Evolutionary conservation across 192 early-diverging fungal genomes (phyloP), one percentile per base, ranked within the genome.

Genomic region (Coemansia sp.): DNA sequence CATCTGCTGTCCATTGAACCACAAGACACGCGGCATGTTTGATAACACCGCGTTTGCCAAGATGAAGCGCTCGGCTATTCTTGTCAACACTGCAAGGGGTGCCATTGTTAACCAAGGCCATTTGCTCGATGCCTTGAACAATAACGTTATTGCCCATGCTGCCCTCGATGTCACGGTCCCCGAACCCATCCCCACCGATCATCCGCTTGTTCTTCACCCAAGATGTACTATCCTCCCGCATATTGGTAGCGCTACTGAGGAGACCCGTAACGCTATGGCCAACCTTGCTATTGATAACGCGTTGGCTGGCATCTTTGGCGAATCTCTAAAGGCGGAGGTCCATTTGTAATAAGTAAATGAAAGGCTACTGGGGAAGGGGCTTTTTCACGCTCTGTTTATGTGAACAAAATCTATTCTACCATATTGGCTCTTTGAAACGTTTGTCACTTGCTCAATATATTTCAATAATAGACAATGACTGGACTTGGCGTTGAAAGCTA

Each of bases 121-220:
- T 64, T 68, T 93, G 67, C 80, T 89, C 19, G 70, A 70, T 5
- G 93, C 93, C 9, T 71, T 96, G 53, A 74, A 86, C 37, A 79
- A 84, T 11, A 77, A 81, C 0, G 51, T 64, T 41, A 74, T 94
- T 53, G 90, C 86, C 6, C 85, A 84, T 22, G 91, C 88, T 5
- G 95, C 91, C n/a, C 70, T 95, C 59, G 94, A 97, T 75, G 93
- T 95, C 9, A 94, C 91, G 0, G 88, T 88, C 19, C 95, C 95
- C 0, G 95, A 97, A 75, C 95, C 94, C 7, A 65, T 97, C 48
- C 84, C 86, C 8, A 41, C 63, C 1, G 82, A 89, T 56, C 86
- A 90, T 62, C 85, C 83, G 55, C 75, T 94, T 37, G 72, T 90
- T 20, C 51, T 70, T 48, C 84, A 90, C 41, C 72, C 84, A 13